phyloP scores from a whole-genome alignment of 306 rosid genomes.

The Malus asiatica region DNA sequence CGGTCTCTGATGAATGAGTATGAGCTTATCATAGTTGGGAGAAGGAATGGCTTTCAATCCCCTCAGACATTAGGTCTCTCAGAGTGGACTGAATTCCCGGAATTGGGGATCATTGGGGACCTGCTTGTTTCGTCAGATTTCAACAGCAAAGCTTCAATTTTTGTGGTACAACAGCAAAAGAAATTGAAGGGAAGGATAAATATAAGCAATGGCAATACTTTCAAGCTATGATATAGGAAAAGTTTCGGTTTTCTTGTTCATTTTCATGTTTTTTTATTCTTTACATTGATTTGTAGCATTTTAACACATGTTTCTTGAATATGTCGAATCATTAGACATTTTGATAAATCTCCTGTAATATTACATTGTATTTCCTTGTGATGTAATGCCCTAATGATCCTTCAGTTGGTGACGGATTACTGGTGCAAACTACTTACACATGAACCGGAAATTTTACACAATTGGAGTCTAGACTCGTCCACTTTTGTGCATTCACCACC shows the following conservation, averaged over 20 bases:
- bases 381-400: too few relatives aligned
- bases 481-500: too few relatives aligned
- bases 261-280: neutral
- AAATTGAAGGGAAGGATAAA: neutral
- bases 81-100: conserved; percentile 68
- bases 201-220: neutral
- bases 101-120: conserved; percentile 62
- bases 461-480: too few relatives aligned
- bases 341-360: neutral
- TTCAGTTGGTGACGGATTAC: too few relatives aligned
- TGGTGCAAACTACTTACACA: too few relatives aligned
- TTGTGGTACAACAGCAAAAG: conserved; percentile 53
- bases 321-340: neutral
- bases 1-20: conserved; percentile 16
- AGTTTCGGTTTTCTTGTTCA: neutral
- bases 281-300: neutral
- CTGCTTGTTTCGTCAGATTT: conserved; percentile 47
- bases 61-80: conserved; percentile 42
- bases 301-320: neutral
- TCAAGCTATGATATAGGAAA: neutral
- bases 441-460: too few relatives aligned
- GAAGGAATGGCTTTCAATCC: conserved; percentile 30
- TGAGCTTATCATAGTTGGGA: conserved; percentile 57
- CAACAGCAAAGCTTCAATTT: conserved; percentile 36
- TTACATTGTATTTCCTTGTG: neutral